These are phyloP conservation scores for Ecytonucleospora hepatopenaei DNA, from an alignment of 371 early-diverging fungal species.

Conservation along the genomic window DNA sequence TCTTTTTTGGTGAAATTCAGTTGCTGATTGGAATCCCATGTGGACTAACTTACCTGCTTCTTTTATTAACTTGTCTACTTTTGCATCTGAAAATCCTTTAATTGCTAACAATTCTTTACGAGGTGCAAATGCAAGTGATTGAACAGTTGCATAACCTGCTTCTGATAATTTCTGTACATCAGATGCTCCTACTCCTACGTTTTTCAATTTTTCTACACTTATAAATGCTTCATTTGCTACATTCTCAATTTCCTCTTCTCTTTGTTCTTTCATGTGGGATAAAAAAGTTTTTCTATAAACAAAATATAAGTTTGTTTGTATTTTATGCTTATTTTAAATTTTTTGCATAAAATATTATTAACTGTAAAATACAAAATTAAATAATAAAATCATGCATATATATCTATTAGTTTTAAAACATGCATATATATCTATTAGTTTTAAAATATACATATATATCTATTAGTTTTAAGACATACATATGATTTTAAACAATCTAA, in stretches of 20 bases:
- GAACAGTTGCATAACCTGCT: slow-evolving; percentile 82
- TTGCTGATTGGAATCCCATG: slow-evolving; percentile 89
- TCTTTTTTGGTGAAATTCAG: slow-evolving; percentile 75
- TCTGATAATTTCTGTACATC: slow-evolving; percentile 75
- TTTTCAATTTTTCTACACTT: slow-evolving; percentile 58
- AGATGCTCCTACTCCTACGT: slow-evolving; percentile 66
- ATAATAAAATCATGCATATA: too few relatives aligned
- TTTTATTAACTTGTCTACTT: slow-evolving; percentile 83
- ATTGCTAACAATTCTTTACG: slow-evolving; percentile 73
- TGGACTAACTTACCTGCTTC: slow-evolving; percentile 85
- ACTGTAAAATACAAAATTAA: too few relatives aligned
- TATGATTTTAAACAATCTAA: too few relatives aligned
- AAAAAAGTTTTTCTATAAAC: neutral
- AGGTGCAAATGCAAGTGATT: slow-evolving; percentile 85
- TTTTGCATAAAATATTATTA: too few relatives aligned
- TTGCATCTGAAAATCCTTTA: slow-evolving; percentile 91
- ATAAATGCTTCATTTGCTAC: slow-evolving; percentile 1
- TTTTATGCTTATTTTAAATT: neutral
- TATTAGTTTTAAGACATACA: too few relatives aligned
- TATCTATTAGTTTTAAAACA: too few relatives aligned
- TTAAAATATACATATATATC: too few relatives aligned
- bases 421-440: too few relatives aligned
- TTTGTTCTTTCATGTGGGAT: neutral
- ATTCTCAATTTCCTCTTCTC: neutral
- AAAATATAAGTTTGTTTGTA: neutral